phyloP scores from a whole-genome alignment of 140 eudicot species.

The Erigeron philadelphicus region DNA sequence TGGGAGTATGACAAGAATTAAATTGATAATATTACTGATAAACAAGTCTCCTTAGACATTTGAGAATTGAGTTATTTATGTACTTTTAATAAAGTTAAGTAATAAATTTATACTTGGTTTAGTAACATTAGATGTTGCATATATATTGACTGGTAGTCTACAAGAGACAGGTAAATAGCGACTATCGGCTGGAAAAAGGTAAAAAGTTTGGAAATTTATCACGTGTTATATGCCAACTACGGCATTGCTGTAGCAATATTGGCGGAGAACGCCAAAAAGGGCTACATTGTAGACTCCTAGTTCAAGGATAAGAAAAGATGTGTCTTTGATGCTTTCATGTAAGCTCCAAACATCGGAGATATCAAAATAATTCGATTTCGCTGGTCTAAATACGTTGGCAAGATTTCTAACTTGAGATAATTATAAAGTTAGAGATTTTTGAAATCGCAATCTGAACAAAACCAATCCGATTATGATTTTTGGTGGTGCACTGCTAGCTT shows the following conservation, averaged over 20 bases:
- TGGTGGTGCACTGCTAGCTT: not conserved
- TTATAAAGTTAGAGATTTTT: not conserved
- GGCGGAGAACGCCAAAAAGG: not conserved
- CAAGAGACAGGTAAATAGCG: not conserved
- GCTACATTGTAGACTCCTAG: not conserved
- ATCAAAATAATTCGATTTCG: not conserved
- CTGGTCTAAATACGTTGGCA: not conserved
- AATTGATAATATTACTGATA: not conserved
- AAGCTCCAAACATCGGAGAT: not conserved
- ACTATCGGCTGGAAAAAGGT: not conserved
- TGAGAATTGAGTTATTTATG: not conserved
- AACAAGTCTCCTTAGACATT: not conserved
- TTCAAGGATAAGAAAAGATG: not conserved
- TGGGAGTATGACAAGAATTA: not conserved
- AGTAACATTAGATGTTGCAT: not conserved
- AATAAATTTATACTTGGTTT: not conserved
- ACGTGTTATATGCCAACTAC: not conserved
- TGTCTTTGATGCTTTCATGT: not conserved
- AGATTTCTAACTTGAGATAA: not conserved
- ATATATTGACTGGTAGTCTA: constrained; percentile 3
- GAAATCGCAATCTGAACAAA: not conserved
- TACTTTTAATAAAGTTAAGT: not conserved
- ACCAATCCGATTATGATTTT: not conserved
- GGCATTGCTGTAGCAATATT: not conserved
- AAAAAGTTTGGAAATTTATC: not conserved